A percentile compares a stretch with the other conserved stretches of the same genome.
Evolutionary conservation across 2,329 filamentous ascomycete genomes (phyloP).

Genomic region (Trichoderma afroharzianum): DNA sequence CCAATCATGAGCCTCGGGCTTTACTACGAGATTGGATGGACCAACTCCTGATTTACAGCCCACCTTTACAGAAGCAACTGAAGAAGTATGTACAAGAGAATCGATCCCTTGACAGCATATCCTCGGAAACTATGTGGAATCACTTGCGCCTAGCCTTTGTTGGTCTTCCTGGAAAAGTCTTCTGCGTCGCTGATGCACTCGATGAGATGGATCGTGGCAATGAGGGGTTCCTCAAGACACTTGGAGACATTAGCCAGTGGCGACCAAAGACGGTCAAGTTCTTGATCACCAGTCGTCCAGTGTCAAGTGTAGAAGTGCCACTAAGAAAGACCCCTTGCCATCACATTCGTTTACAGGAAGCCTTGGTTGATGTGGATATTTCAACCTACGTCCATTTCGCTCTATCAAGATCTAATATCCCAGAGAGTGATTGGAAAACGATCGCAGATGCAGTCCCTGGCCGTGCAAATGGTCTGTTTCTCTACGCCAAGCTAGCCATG

Average conservation of each 20-base stretch:
- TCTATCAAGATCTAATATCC: slow-evolving; percentile 18
- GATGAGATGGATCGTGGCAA: slow-evolving; percentile 44
- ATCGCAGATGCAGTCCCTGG: slow-evolving; percentile 32
- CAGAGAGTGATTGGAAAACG: slow-evolving; percentile 17
- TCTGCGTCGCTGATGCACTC: slow-evolving; percentile 41
- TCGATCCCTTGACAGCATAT: slow-evolving; percentile 4
- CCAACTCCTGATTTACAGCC: slow-evolving; percentile 32
- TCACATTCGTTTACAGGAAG: slow-evolving; percentile 35
- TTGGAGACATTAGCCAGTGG: slow-evolving; percentile 32
- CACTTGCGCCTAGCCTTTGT: slow-evolving; percentile 27
- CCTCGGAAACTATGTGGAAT: slow-evolving; percentile 29
- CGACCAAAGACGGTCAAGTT: slow-evolving; percentile 36
- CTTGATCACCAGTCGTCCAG: slow-evolving; percentile 41
- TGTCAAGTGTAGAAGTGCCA: slow-evolving; percentile 27
- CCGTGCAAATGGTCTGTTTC: slow-evolving; percentile 41
- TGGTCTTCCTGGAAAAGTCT: slow-evolving; percentile 28
- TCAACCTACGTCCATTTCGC: slow-evolving; percentile 31
- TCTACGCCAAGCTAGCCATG: slow-evolving; percentile 43
- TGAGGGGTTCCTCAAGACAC: slow-evolving; percentile 28
- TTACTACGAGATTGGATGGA: slow-evolving; percentile 34
- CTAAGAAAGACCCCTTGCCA: slow-evolving; percentile 27
- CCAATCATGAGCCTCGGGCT: slow-evolving; percentile 30
- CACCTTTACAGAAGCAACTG: slow-evolving; percentile 27
- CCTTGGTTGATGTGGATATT: slow-evolving; percentile 39
- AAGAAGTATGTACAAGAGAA: slow-evolving; percentile 15